Evolutionary conservation across 2,329 filamentous ascomycete genomes (phyloP).

Genomic region (Microsporum audouinii): DNA sequence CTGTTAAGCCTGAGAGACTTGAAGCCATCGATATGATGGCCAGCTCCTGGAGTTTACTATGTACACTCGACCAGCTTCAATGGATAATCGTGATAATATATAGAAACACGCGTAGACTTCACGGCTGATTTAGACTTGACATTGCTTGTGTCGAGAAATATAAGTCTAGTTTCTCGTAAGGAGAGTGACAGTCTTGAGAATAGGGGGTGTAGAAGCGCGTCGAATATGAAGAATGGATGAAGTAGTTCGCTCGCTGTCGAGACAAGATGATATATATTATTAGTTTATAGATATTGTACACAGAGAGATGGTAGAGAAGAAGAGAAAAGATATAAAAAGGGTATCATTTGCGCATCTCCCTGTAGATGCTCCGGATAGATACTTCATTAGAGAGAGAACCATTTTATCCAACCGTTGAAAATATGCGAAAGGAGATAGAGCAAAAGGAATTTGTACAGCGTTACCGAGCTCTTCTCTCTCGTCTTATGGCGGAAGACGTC

Average conservation of each 20-base stretch:
- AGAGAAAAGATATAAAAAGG: not conserved
- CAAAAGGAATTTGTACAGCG: not conserved
- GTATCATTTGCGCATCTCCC: constrained; percentile 1
- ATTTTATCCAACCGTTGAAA: not conserved
- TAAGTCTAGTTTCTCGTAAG: too few species aligned
- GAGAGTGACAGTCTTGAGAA: too few species aligned
- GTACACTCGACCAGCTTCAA: too few species aligned
- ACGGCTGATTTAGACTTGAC: too few species aligned
- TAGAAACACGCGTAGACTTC: not conserved
- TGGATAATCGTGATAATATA: not conserved
- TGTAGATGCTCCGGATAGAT: not conserved
- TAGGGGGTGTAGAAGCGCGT: not conserved
- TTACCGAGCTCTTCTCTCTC: not conserved
- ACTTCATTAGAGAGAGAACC: not conserved
- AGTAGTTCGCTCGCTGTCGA: not conserved
- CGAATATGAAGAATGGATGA: too few species aligned
- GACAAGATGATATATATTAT: not conserved
- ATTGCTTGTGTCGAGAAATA: too few species aligned
- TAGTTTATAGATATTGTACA: not conserved
- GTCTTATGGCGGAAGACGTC: not conserved
- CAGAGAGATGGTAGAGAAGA: not conserved
- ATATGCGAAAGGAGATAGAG: not conserved
- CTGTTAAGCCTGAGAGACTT: too few species aligned
- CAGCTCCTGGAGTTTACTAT: too few species aligned
- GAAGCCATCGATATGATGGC: too few species aligned